Conservation (phyloP, 164 flowering plant species). For the Vitis amurensis region DNA sequence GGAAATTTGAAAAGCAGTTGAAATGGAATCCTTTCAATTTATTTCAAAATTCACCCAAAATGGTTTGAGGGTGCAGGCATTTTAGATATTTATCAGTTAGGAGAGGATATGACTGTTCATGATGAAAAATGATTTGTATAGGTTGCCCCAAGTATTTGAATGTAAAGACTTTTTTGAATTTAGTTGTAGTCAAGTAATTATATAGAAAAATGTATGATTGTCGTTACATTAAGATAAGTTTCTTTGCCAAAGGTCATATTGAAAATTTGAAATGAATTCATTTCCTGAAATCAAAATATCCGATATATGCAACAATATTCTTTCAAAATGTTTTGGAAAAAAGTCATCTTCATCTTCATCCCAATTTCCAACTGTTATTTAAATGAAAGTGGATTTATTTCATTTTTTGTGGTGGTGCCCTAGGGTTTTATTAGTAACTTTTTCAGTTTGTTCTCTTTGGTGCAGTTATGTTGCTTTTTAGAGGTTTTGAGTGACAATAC, state of each 20-base stretch:
- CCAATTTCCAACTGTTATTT: neutral
- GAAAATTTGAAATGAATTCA: too few relatives aligned
- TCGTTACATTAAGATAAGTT: neutral
- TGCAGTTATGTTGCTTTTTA: neutral
- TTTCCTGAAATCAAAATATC: too few relatives aligned
- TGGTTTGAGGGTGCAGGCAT: too few relatives aligned
- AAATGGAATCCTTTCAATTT: neutral
- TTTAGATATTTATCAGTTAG: too few relatives aligned
- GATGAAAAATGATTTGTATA: neutral
- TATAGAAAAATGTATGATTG: neutral
- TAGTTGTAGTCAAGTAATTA: neutral
- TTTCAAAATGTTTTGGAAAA: too few relatives aligned
- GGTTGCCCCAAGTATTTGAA: neutral
- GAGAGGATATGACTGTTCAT: neutral
- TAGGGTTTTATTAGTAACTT: neutral
- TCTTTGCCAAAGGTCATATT: too few relatives aligned
- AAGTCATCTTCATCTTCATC: too few relatives aligned
- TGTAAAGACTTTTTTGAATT: neutral
- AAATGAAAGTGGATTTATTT: neutral
- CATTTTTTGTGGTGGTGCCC: neutral
- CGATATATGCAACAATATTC: too few relatives aligned
- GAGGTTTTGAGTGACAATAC: neutral
- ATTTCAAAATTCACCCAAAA: neutral
- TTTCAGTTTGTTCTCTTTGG: neutral
- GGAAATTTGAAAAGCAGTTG: too few relatives aligned